Percentiles rank a stretch among this genome's conserved stretches.
Evolutionary conservation across 2,329 filamentous ascomycete species (phyloP).

Genomic region (Orbilia oligospora): DNA sequence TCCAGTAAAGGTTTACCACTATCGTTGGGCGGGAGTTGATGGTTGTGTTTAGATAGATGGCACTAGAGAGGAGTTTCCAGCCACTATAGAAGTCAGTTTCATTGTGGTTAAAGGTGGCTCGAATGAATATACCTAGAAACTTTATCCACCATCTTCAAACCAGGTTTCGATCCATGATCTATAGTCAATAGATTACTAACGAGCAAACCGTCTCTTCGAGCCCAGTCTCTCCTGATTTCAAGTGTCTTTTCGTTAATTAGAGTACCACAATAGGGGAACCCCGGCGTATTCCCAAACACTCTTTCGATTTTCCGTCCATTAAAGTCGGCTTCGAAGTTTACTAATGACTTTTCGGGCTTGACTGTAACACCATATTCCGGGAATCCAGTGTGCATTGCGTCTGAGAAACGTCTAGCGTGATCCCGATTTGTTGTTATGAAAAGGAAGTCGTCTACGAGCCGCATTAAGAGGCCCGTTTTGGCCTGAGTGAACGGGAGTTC

Average conservation of each 20-base stretch:
- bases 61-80: slow-evolving; percentile 87
- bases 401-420: slow-evolving; percentile 80
- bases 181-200: slow-evolving; percentile 62
- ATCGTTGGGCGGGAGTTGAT: slow-evolving; percentile 81
- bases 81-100: slow-evolving; percentile 65
- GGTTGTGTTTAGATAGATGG: slow-evolving; percentile 84
- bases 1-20: slow-evolving; percentile 80
- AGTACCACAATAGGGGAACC: slow-evolving; percentile 92
- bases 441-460: slow-evolving; percentile 93
- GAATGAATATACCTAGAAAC: slow-evolving; percentile 57
- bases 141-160: slow-evolving; percentile 62
- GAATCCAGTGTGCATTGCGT: slow-evolving; percentile 83
- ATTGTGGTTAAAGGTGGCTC: background rate
- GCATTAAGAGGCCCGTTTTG: slow-evolving; percentile 76
- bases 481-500: slow-evolving; percentile 77
- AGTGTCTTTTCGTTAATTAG: slow-evolving; percentile 81
- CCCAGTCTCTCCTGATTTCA: slow-evolving; percentile 79
- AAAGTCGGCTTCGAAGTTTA: slow-evolving; percentile 81
- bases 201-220: slow-evolving; percentile 70
- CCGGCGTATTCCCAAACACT: slow-evolving; percentile 67
- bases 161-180: slow-evolving; percentile 61
- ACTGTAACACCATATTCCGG: slow-evolving; percentile 85
- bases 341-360: slow-evolving; percentile 82
- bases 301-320: slow-evolving; percentile 71
- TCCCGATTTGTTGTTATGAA: slow-evolving; percentile 80